Base-by-base conservation (phyloP, 192 early-diverging fungal species). In the Rhizophagus clarus region DNA sequence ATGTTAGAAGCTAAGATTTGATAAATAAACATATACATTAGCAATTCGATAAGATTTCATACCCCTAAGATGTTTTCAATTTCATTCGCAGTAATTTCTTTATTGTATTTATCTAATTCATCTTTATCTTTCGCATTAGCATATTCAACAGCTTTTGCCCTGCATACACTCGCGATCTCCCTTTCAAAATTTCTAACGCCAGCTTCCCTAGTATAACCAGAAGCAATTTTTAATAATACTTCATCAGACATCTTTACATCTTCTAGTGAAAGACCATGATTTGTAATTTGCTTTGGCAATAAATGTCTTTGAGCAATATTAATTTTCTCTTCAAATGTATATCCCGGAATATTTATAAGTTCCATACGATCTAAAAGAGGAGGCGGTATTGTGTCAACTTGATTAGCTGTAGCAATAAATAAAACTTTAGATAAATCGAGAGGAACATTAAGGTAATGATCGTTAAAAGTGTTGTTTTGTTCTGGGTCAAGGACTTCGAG, bases 291-390 rank as follows among this genome's bases (percentile, higher is more conserved):
- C 82, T 94, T 96, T 42, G 95, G 94, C 32, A 95, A 42, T 15
- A 97, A 87, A 80, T 95, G 88, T 40, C 87, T 85, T 74, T 84
- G 83, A 5, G 94, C 93, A 79, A 97, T 97, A 61, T 88, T 82
- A 22, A 94, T 80, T 79, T 97, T 97, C 80, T 97, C 95, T 9
- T 93, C 93, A 76, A 93, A 91, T 3, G 94, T 94, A 83, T 96
- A 96, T 15, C 95, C 93, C 45, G 92, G 88, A 4, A 96, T 81
- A 7, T 86, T 84, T 61, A 95, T 94, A 3, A 94, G 76, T 81
- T 95, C 93, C 95, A 97, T 97, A 42, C 95, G 90, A 83, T 97
- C 95, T 22, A 94, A 69, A 9, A 97, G 80, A 4, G 95, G 93
- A 24, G 87, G 88, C 0, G 95, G 91, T 72, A 97, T 96, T 0